phyloP scores from a whole-genome alignment of 2,329 filamentous ascomycete genomes.

The Nemania diffusa region DNA sequence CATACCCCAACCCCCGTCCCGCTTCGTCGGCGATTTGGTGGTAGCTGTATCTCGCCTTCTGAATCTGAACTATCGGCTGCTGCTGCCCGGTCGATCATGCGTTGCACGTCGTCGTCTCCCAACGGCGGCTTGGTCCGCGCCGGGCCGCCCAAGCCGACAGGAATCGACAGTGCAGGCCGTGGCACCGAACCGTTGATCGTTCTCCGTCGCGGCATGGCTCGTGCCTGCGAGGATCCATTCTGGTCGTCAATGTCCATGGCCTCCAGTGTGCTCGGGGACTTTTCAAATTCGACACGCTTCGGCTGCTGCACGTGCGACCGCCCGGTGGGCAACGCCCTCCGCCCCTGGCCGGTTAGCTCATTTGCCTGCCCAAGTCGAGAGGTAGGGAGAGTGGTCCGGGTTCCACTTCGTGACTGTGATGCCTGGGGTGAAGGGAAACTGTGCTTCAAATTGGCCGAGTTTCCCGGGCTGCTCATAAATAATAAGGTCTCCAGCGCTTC shows the following conservation, averaged over 20 bases:
- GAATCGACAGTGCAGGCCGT: conserved; percentile 56
- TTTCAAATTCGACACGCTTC: conserved; percentile 62
- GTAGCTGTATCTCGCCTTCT: conserved; percentile 66
- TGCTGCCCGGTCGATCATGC: conserved; percentile 65
- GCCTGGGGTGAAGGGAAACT: conserved; percentile 58
- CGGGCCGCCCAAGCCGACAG: conserved; percentile 58
- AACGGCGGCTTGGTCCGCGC: conserved; percentile 56
- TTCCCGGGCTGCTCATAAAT: conserved; percentile 83
- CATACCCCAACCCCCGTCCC: conserved; percentile 44
- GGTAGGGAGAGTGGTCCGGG: conserved; percentile 58
- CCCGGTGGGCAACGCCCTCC: conserved; percentile 63
- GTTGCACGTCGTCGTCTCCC: conserved; percentile 67
- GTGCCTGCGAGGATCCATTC: conserved; percentile 50
- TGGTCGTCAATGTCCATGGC: conserved; percentile 61
- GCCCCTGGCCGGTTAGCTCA: conserved; percentile 51
- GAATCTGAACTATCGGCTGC: conserved; percentile 66
- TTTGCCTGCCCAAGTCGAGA: conserved; percentile 48
- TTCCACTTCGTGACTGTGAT: conserved; percentile 48
- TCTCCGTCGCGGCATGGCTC: conserved; percentile 57
- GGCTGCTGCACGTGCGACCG: conserved; percentile 53
- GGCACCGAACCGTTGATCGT: conserved; percentile 53
- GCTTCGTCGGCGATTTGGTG: conserved; percentile 46
- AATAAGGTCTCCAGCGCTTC: conserved; percentile 83
- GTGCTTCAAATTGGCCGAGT: conserved; percentile 71
- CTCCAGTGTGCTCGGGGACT: conserved; percentile 54